Evolutionary conservation across 2,329 filamentous ascomycete genomes (phyloP), one percentile per base, ranked within the genome.

Genomic region (Monilinia fructigena): DNA sequence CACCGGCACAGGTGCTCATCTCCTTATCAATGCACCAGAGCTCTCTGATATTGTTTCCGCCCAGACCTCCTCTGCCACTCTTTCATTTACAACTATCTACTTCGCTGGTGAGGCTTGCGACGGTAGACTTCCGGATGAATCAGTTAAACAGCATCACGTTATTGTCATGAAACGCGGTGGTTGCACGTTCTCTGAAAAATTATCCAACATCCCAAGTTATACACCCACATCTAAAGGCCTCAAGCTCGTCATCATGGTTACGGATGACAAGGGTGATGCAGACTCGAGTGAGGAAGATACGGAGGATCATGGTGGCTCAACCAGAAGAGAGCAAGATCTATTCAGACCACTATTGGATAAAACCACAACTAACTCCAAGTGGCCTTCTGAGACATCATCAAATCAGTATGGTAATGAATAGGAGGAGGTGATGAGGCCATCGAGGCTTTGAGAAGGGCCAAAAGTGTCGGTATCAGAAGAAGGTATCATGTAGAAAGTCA

Each of bases 131-230:
- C 77, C 85, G 16, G 72, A 80, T 2, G 76, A 80, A 10, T 77
- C 87, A 3, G 82, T 81, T 0, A 81, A 80, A 52, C 78, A 76
- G 1, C 79, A 96, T 78, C 89, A 97, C 62, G 82, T 98, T 68
- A 87, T 99, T 67, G 85, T 97, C 60, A 82, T 98, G 72, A 87
- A 86, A 38, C 87, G 95, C 7, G 94, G 95, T 50, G 87, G 86
- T 0, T 99, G 95, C 79, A 89, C 85, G 31, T 98, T 98, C 77
- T 89, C 86, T 47, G 80, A 89, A 38, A 99, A 99, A 77, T 80
- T 98, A 0, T 82, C 84, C 62, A 93, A 92, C 70, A 93, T 98
- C n/a, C 93, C 94, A 0, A 85, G 86, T 12, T 94, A 89, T 75
- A 82, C 87, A 1, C 88, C 90, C 0, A 81, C 82, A 0, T 76